These are phyloP conservation scores for Nothomitra cinnamomea DNA, from an alignment of 2,329 filamentous ascomycete species.

Conservation along the genomic window DNA sequence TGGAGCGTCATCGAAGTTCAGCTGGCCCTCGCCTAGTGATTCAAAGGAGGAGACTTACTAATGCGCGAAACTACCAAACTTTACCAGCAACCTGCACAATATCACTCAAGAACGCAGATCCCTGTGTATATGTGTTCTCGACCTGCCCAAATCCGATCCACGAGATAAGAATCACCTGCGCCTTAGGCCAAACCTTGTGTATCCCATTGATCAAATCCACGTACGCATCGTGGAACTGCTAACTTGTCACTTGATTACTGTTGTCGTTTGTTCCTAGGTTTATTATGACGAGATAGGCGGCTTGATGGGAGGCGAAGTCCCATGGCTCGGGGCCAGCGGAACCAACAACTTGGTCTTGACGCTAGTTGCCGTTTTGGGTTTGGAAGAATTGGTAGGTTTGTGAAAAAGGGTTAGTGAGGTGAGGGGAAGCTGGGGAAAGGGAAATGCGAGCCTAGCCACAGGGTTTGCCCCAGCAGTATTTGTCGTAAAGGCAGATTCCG, in stretches of 20 bases:
- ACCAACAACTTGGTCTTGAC: neutral
- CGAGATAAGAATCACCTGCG: constrained; percentile 29
- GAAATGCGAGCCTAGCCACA: constrained; percentile 23
- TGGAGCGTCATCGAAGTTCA: no score
- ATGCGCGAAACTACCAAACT: constrained; percentile 34
- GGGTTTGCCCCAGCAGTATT: constrained; percentile 36
- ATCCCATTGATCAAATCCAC: constrained; percentile 25
- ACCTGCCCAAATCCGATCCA: constrained; percentile 36
- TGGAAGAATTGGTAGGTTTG: constrained; percentile 39
- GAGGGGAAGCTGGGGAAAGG: neutral
- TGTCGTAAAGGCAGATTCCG: constrained; percentile 38
- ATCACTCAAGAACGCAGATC: constrained; percentile 31
- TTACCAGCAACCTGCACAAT: constrained; percentile 32
- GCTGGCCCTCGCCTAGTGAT: no score
- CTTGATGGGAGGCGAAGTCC: constrained; percentile 19
- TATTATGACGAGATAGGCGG: constrained; percentile 27
- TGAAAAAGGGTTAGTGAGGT: constrained; percentile 5
- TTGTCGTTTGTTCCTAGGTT: constrained; percentile 31
- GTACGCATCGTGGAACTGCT: constrained; percentile 24
- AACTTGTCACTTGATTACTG: constrained; percentile 25
- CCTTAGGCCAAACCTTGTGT: constrained; percentile 24
- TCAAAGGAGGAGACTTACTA: constrained; percentile 22
- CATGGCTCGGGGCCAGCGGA: constrained; percentile 19
- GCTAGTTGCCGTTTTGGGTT: constrained; percentile 15
- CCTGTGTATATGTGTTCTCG: constrained; percentile 33